Evolutionary conservation across 2,329 filamentous ascomycete genomes (phyloP).

Genomic region (Lasiodiplodia citricola): DNA sequence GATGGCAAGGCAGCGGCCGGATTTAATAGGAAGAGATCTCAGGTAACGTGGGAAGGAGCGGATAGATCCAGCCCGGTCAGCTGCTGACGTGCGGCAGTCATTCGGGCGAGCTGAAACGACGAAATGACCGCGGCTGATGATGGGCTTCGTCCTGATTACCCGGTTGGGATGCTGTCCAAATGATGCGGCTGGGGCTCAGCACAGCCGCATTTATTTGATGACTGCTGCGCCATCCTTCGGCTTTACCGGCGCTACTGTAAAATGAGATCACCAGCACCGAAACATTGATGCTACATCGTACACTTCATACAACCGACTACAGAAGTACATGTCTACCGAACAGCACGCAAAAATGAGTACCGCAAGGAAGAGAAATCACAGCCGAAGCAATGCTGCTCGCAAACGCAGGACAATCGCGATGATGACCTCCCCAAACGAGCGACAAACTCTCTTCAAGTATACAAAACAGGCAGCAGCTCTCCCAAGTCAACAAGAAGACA

Average conservation of each 20-base stretch:
- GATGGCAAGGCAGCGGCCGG: constrained; percentile 1
- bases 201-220: neutral
- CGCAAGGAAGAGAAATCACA: neutral
- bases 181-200: constrained; percentile 1
- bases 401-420: neutral
- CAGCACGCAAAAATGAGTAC: neutral
- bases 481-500: neutral
- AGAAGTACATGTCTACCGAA: constrained; percentile 4
- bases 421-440: neutral
- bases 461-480: neutral
- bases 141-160: constrained; percentile 11
- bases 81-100: constrained; percentile 22
- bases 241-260: neutral
- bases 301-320: constrained; percentile 14
- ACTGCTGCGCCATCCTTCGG: neutral
- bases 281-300: neutral
- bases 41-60: constrained; percentile 2
- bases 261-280: constrained; percentile 2
- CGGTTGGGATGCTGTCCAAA: constrained; percentile 11
- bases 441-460: neutral
- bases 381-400: neutral
- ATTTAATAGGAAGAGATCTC: constrained; percentile 15
- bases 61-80: constrained; percentile 17
- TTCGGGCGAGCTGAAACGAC: constrained; percentile 22
- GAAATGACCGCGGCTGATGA: constrained; percentile 18